These are phyloP conservation scores for Xylaria sp. DNA, from an alignment of 2,329 filamentous ascomycete genomes.

Conservation along the genomic window DNA sequence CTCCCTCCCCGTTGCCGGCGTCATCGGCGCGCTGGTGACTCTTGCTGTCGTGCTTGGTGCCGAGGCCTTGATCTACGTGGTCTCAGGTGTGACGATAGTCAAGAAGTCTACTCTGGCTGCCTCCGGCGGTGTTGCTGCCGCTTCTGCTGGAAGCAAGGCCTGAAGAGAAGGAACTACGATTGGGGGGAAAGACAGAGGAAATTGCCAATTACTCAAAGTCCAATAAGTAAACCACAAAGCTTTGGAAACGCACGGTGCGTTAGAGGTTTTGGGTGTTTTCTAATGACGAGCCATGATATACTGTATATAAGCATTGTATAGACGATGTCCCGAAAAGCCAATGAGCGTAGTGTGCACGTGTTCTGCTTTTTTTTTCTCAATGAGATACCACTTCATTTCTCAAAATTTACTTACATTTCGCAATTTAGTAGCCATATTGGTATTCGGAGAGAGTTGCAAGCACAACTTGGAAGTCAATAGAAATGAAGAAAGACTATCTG, in stretches of 20 bases:
- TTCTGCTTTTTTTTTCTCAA: slow-evolving; percentile 7
- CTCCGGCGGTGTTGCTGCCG: slow-evolving; percentile 14
- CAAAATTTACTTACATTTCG: not conserved
- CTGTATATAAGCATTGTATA: slow-evolving; percentile 5
- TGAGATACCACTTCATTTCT: slow-evolving; percentile 22
- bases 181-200: not conserved
- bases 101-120: slow-evolving; percentile 57
- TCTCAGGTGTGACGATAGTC: slow-evolving; percentile 59
- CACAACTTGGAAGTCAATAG: not conserved
- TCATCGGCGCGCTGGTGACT: slow-evolving; percentile 79
- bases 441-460: not conserved
- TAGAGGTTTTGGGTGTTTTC: not conserved
- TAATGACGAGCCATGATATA: slow-evolving; percentile 24
- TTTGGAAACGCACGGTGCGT: not conserved
- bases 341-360: slow-evolving; percentile 5
- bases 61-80: slow-evolving; percentile 56
- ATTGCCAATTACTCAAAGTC: not conserved
- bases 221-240: too few relatives aligned
- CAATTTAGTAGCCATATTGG: not conserved
- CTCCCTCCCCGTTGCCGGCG: slow-evolving; percentile 78
- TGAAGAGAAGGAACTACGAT: slow-evolving; percentile 13
- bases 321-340: not conserved
- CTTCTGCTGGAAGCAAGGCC: slow-evolving; percentile 38
- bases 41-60: slow-evolving; percentile 61
- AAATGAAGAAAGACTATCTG: not conserved